A percentile compares a stretch with the other conserved stretches of the same genome.
phyloP scores from a whole-genome alignment of 208 protist genomes.

The Leishmania major region DNA sequence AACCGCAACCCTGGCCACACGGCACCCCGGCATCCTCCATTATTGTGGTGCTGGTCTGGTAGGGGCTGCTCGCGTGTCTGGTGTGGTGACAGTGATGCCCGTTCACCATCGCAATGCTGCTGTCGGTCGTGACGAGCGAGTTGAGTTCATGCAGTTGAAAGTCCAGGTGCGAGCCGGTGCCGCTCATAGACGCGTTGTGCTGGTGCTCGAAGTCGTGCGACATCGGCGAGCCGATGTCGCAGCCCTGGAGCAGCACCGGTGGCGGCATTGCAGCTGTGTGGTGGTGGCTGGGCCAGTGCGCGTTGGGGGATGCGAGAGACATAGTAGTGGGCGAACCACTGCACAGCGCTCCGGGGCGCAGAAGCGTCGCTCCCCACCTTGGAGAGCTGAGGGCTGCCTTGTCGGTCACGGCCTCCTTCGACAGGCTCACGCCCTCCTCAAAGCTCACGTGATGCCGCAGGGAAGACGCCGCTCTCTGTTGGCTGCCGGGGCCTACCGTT shows the following conservation, averaged over 20 bases:
- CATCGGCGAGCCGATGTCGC: background rate
- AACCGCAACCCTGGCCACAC: background rate
- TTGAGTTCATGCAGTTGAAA: conserved; percentile 10
- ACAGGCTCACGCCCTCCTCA: background rate
- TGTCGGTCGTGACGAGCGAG: conserved; percentile 12
- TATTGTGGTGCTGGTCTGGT: background rate
- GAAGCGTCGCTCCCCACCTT: background rate
- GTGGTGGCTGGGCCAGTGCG: background rate
- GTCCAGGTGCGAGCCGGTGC: conserved; percentile 1
- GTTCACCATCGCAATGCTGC: background rate
- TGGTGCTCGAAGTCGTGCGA: conserved; percentile 7
- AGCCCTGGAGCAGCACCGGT: background rate
- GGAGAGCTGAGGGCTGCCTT: background rate
- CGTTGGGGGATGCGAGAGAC: background rate
- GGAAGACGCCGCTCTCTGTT: background rate
- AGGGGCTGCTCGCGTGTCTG: conserved; percentile 11
- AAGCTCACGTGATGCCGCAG: conserved; percentile 28
- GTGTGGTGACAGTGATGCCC: background rate
- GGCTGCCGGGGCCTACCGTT: background rate
- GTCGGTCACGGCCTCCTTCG: no score
- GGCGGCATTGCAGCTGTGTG: background rate
- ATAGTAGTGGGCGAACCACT: background rate
- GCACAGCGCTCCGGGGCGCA: background rate
- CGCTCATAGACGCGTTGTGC: background rate
- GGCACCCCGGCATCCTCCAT: conserved; percentile 12